These are phyloP conservation scores for Lipomyces anomalus DNA, from an alignment of 805 yeast species.

Conservation along the genomic window DNA sequence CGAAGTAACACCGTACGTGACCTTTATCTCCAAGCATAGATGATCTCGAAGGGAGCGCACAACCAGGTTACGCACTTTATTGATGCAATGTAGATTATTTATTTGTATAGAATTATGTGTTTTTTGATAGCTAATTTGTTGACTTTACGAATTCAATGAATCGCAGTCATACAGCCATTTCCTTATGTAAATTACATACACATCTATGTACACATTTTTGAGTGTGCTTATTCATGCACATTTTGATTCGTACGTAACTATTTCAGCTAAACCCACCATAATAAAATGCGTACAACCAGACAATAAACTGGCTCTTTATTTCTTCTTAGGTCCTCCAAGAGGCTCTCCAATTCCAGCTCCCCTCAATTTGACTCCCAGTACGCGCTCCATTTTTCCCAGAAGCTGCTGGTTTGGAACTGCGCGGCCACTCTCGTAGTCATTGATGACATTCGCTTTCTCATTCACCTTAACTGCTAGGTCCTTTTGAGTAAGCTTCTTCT, in stretches of 20 bases:
- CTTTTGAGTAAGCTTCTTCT: conserved; percentile 85
- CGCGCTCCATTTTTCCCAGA: conserved; percentile 87
- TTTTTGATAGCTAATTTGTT: no score
- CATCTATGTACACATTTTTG: no score
- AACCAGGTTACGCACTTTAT: no score
- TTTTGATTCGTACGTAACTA: no score
- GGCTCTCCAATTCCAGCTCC: conserved; percentile 96
- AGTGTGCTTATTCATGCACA: no score
- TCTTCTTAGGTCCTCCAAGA: conserved; percentile 46
- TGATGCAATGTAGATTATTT: no score
- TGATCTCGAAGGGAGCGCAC: no score
- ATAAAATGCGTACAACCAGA: no score
- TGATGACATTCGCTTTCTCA: conserved; percentile 91
- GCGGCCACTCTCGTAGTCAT: conserved; percentile 95
- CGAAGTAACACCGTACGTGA: background rate
- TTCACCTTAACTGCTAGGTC: conserved; percentile 92
- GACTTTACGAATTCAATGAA: no score
- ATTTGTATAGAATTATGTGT: no score
- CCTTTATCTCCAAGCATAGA: no score
- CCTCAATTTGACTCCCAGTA: conserved; percentile 87
- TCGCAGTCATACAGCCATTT: background rate
- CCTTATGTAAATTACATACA: background rate
- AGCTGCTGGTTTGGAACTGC: conserved; percentile 96
- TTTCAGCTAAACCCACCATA: no score
- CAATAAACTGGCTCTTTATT: conserved; percentile 25